These are phyloP conservation scores for Akanthomyces uredinophilus DNA, from an alignment of 2,329 filamentous ascomycete species.

Conservation along the genomic window DNA sequence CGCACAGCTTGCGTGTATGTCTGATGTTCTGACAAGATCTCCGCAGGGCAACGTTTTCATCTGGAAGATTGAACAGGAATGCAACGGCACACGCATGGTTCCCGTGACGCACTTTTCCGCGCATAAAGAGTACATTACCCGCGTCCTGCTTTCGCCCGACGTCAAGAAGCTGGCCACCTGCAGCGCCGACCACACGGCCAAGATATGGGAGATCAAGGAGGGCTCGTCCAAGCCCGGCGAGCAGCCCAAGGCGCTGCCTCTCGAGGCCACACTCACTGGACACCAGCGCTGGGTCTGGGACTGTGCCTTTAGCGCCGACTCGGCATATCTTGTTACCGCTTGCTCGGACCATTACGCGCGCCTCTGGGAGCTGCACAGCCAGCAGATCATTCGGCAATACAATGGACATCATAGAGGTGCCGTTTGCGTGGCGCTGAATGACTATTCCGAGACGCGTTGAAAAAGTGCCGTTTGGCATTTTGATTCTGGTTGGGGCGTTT, in stretches of 20 bases:
- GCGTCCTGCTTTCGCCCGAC: conserved; percentile 85
- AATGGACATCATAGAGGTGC: conserved; percentile 90
- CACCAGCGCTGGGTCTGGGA: conserved; percentile 98
- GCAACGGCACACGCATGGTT: conserved; percentile 76
- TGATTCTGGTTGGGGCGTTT: neutral
- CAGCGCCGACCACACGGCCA: conserved; percentile 86
- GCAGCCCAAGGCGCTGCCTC: conserved; percentile 58
- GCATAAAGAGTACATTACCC: conserved; percentile 88
- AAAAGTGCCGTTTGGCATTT: neutral
- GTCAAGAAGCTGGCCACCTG: conserved; percentile 93
- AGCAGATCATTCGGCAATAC: conserved; percentile 89
- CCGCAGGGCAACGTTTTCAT: conserved; percentile 89
- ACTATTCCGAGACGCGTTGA: conserved; percentile 60
- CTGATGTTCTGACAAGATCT: neutral
- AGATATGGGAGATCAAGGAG: conserved; percentile 89
- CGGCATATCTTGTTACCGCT: conserved; percentile 86
- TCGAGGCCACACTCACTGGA: conserved; percentile 81
- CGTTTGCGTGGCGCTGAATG: conserved; percentile 88
- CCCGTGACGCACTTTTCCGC: conserved; percentile 86
- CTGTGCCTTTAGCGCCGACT: conserved; percentile 90
- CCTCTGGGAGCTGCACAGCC: conserved; percentile 81
- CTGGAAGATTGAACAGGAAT: conserved; percentile 84
- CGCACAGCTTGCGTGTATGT: neutral
- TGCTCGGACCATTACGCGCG: conserved; percentile 91
- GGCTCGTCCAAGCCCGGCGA: conserved; percentile 44